A percentile compares a stretch with the other conserved stretches of the same genome.
phyloP scores from a whole-genome alignment of 2,329 filamentous ascomycete species.

The Fusarium multiceps region DNA sequence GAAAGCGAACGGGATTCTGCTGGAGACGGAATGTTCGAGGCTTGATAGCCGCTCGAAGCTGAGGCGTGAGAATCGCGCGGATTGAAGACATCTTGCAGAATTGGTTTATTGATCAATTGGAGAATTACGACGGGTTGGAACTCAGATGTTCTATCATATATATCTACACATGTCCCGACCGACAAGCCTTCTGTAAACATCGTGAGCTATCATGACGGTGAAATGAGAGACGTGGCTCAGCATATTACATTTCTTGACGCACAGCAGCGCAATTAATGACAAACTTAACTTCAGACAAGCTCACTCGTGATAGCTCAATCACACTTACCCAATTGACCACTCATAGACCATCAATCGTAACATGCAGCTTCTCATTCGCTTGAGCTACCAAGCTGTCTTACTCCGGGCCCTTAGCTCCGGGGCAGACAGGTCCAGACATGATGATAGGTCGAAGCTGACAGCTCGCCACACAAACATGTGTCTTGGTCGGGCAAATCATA shows the following conservation, averaged over 20 bases:
- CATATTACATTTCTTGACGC: background rate
- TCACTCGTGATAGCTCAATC: background rate
- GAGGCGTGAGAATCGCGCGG: background rate
- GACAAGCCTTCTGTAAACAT: background rate
- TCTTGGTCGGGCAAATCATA: too few species aligned
- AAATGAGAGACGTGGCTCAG: background rate
- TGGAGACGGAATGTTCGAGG: background rate
- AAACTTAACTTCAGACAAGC: background rate
- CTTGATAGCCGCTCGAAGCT: background rate
- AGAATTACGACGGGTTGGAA: too few species aligned
- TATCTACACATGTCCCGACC: background rate
- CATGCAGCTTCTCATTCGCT: background rate
- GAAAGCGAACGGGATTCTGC: background rate
- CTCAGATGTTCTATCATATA: background rate
- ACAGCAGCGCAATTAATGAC: background rate
- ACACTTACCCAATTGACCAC: background rate
- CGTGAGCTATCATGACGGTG: background rate
- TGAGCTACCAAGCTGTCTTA: background rate
- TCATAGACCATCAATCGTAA: background rate
- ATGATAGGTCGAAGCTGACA: background rate
- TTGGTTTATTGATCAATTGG: too few species aligned
- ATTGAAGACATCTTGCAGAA: conserved; percentile 10
- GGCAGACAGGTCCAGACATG: accelerated
- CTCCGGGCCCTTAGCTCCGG: conserved; percentile 14
- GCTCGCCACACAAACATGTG: background rate